phyloP scores from a whole-genome alignment of 169 alveolate species.

The Fabrea salina region DNA sequence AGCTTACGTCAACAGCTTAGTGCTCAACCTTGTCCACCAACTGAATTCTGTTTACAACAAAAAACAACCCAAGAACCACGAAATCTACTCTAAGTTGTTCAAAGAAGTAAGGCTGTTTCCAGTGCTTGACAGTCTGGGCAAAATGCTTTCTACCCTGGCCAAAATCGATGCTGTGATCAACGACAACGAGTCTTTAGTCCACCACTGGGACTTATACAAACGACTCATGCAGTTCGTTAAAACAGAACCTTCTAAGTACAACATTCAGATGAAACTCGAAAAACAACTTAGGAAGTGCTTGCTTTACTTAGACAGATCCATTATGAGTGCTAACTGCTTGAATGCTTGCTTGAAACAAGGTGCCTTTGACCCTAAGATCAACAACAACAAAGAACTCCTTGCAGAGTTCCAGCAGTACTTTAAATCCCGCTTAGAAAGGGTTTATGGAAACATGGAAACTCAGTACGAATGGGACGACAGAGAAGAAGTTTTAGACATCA shows the following conservation, averaged over 20 bases:
- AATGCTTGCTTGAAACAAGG: conserved; percentile 27
- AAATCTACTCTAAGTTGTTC: background rate
- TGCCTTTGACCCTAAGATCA: conserved; percentile 34
- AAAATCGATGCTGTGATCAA: conserved; percentile 37
- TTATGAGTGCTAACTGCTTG: conserved; percentile 42
- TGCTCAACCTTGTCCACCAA: background rate
- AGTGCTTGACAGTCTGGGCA: conserved; percentile 8
- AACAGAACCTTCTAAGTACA: conserved; percentile 43
- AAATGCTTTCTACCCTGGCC: background rate
- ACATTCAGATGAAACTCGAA: background rate
- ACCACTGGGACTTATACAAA: conserved; percentile 53
- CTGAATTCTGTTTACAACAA: conserved; percentile 18
- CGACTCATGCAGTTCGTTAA: conserved; percentile 44
- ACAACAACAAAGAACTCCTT: conserved; percentile 42
- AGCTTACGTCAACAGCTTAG: conserved; percentile 3
- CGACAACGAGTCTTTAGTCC: conserved; percentile 35
- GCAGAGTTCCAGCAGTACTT: conserved; percentile 35
- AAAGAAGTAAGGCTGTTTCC: background rate
- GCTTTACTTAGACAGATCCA: conserved; percentile 40
- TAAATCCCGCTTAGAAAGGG: conserved; percentile 25
- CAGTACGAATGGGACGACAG: conserved; percentile 44
- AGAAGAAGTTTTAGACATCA: conserved; percentile 32
- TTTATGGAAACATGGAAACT: conserved; percentile 31
- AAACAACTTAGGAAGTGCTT: conserved; percentile 38
- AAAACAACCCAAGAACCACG: conserved; percentile 25